Conservation (phyloP, 2,329 filamentous ascomycete genomes). For the Ceratocystis destructans region DNA sequence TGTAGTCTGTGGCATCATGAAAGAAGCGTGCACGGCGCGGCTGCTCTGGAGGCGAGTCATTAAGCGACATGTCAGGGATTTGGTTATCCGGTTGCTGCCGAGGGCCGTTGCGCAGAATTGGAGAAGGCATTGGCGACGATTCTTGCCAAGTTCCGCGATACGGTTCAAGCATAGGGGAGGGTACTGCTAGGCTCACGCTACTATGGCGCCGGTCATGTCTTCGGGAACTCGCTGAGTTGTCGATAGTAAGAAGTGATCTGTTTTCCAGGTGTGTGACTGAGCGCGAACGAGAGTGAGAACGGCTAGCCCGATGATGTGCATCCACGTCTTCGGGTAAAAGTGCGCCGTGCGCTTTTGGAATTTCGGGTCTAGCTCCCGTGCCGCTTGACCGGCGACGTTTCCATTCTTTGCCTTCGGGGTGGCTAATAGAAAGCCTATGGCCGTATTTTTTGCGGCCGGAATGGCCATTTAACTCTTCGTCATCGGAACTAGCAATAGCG, state of each 20-base stretch:
- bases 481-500: conserved; percentile 14
- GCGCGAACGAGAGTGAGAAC: conserved; percentile 15
- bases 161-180: conserved; percentile 76
- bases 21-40: conserved; percentile 60
- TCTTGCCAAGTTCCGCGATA: conserved; percentile 92
- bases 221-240: conserved; percentile 19
- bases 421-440: conserved; percentile 1
- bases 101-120: conserved; percentile 35
- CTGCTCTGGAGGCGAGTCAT: conserved; percentile 20
- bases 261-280: conserved; percentile 26
- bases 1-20: conserved; percentile 72
- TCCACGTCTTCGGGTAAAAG: conserved; percentile 13
- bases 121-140: conserved; percentile 86
- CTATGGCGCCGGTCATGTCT: conserved; percentile 26
- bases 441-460: conserved; percentile 2
- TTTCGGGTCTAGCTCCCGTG: not conserved
- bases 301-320: not conserved
- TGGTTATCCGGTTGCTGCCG: conserved; percentile 18
- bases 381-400: conserved; percentile 10
- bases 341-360: conserved; percentile 1
- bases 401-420: not conserved
- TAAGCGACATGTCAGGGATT: conserved; percentile 32
- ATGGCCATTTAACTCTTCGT: conserved; percentile 3
- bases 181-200: conserved; percentile 34
- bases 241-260: conserved; percentile 41